Evolutionary conservation across 768 basidiomycete species (phyloP).

Genomic region (Mrakia blollopis): DNA sequence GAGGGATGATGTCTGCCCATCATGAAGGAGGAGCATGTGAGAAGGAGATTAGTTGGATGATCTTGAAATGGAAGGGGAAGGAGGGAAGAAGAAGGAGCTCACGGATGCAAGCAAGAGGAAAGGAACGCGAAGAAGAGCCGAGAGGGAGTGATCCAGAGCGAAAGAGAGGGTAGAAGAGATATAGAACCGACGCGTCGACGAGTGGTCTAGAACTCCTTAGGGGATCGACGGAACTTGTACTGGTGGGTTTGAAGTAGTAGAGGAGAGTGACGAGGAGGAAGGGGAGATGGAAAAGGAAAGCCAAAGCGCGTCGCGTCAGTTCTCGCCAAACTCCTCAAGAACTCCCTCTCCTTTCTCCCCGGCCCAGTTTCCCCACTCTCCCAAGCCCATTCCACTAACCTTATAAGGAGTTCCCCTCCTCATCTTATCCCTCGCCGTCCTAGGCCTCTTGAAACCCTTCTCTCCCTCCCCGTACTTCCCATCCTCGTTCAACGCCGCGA

Average conservation of each 20-base stretch:
- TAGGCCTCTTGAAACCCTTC: conserved; percentile 26
- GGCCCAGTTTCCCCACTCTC: no score
- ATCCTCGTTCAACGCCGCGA: conserved; percentile 21
- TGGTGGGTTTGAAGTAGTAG: neutral
- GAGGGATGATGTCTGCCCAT: conserved; percentile 6
- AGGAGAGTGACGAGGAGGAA: neutral
- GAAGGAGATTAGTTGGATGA: neutral
- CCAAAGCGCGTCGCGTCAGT: neutral
- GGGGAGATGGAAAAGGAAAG: neutral
- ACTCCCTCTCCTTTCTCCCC: neutral
- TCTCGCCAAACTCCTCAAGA: neutral
- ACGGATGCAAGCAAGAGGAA: neutral
- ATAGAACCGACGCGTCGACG: neutral
- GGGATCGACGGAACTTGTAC: conserved; percentile 32
- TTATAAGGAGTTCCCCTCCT: conserved; percentile 30
- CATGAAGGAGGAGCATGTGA: neutral
- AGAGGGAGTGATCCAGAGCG: neutral
- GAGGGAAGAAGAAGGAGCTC: neutral
- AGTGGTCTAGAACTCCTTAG: conserved; percentile 31
- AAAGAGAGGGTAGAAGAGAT: neutral
- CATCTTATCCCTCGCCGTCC: conserved; percentile 26
- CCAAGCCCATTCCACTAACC: neutral
- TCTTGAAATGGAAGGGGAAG: neutral
- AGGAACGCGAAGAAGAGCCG: neutral
- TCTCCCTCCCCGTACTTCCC: conserved; percentile 27